Evolutionary conservation across 2,329 filamentous ascomycete genomes (phyloP).

Genomic region (Tetracladium maxilliforme): DNA sequence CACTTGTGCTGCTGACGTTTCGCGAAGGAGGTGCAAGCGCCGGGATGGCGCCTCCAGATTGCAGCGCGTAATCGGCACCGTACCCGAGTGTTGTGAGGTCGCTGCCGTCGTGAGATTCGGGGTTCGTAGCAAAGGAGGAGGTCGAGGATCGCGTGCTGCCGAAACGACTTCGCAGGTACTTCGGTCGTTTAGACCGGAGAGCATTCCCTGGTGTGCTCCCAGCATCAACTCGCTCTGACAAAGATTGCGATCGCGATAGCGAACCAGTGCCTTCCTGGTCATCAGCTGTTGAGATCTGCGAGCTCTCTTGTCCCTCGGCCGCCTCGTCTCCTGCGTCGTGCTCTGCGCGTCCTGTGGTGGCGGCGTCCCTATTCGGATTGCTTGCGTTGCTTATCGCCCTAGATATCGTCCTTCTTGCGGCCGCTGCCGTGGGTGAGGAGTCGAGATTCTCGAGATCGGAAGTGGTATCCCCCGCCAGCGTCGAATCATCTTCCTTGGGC

Average conservation of each 20-base stretch:
- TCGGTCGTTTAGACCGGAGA: conserved; percentile 31
- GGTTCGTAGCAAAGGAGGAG: conserved; percentile 40
- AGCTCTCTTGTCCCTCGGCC: too few relatives aligned
- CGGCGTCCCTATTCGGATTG: conserved; percentile 2
- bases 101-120: conserved; percentile 41
- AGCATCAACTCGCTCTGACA: too few relatives aligned
- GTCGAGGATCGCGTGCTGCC: conserved; percentile 44
- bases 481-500: conserved; percentile 1
- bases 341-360: background rate
- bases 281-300: too few relatives aligned
- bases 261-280: too few relatives aligned
- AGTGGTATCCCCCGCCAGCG: conserved; percentile 22
- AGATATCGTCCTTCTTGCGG: conserved; percentile 35
- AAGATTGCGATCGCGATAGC: too few relatives aligned
- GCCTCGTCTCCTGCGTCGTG: too few relatives aligned
- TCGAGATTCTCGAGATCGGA: conserved; percentile 36
- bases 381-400: conserved; percentile 32
- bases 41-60: conserved; percentile 64
- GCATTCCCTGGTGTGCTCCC: conserved; percentile 30
- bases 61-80: conserved; percentile 66
- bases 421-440: conserved; percentile 41
- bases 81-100: conserved; percentile 65
- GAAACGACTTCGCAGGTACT: conserved; percentile 40
- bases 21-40: conserved; percentile 32
- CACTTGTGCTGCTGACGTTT: conserved; percentile 25